phyloP scores from a whole-genome alignment of 495 filamentous ascomycete genomes.

The Chlorociboria aeruginascens region DNA sequence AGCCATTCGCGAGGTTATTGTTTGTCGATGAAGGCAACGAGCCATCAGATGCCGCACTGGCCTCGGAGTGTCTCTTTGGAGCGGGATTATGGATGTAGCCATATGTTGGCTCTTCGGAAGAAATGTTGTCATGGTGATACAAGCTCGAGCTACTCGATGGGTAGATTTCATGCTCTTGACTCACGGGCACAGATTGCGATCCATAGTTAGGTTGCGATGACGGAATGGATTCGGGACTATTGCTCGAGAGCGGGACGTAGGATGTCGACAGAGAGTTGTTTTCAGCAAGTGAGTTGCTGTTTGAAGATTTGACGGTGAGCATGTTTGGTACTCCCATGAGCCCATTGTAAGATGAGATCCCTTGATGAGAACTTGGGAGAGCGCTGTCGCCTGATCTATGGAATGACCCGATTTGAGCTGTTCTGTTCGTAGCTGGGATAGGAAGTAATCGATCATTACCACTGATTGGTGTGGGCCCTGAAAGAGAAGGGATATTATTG shows the following conservation, averaged over 20 bases:
- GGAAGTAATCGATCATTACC: constrained; percentile 29
- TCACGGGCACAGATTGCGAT: constrained; percentile 13
- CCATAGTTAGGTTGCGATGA: constrained; percentile 12
- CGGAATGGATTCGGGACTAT: constrained; percentile 10
- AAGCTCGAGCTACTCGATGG: constrained; percentile 13
- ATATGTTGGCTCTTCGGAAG: background rate
- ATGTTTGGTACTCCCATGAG: constrained; percentile 1
- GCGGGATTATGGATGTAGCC: background rate
- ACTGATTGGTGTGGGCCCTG: constrained; percentile 26
- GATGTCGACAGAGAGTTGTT: constrained; percentile 7
- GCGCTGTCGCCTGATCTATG: constrained; percentile 6
- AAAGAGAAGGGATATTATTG: constrained; percentile 23
- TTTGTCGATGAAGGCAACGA: background rate
- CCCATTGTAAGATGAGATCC: constrained; percentile 6
- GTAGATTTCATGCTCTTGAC: constrained; percentile 18
- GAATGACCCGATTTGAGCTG: constrained; percentile 21
- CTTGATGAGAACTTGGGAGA: background rate
- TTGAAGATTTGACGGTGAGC: constrained; percentile 1
- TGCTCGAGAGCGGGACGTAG: constrained; percentile 13
- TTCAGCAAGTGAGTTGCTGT: constrained; percentile 5
- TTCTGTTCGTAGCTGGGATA: constrained; percentile 20
- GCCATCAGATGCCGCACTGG: background rate
- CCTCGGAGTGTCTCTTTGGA: constrained; percentile 4
- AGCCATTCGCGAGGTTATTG: constrained; percentile 15
- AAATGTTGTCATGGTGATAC: constrained; percentile 13